phyloP scores from a whole-genome alignment of 371 early-diverging fungal genomes.

The Lichtheimia hyalospora region DNA sequence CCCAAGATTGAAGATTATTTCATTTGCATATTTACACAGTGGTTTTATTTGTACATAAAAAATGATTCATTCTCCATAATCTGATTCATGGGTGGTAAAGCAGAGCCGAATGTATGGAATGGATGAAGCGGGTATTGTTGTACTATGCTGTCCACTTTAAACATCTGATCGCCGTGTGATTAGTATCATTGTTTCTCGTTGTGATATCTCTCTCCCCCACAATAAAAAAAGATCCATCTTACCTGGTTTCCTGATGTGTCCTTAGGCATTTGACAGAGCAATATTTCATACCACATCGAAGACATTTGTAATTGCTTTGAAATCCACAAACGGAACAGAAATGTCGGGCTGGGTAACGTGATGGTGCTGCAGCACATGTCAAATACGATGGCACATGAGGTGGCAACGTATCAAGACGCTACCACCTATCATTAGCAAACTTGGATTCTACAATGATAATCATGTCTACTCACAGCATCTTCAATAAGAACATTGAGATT shows the following conservation, averaged over 20 bases:
- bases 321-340: slow-evolving; percentile 74
- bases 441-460: neutral
- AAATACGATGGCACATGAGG: slow-evolving; percentile 49
- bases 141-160: slow-evolving; percentile 24
- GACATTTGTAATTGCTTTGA: slow-evolving; percentile 56
- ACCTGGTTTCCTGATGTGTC: slow-evolving; percentile 67
- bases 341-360: slow-evolving; percentile 59
- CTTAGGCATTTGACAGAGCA: slow-evolving; percentile 58
- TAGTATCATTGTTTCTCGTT: neutral
- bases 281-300: slow-evolving; percentile 68
- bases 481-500: slow-evolving; percentile 55
- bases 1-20: too few relatives aligned
- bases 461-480: slow-evolving; percentile 27
- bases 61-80: too few relatives aligned
- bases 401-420: slow-evolving; percentile 24
- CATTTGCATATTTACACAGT: too few relatives aligned
- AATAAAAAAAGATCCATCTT: slow-evolving; percentile 12
- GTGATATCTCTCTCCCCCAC: too few relatives aligned
- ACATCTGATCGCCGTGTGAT: slow-evolving; percentile 12
- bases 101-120: too few relatives aligned
- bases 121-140: too few relatives aligned
- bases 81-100: too few relatives aligned
- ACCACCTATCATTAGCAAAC: neutral
- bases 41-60: too few relatives aligned
- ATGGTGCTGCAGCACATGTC: slow-evolving; percentile 53